A percentile compares a stretch with the other conserved stretches of the same genome.
phyloP scores from a whole-genome alignment of 2,329 filamentous ascomycete species.

The Leptographium lundbergii region DNA sequence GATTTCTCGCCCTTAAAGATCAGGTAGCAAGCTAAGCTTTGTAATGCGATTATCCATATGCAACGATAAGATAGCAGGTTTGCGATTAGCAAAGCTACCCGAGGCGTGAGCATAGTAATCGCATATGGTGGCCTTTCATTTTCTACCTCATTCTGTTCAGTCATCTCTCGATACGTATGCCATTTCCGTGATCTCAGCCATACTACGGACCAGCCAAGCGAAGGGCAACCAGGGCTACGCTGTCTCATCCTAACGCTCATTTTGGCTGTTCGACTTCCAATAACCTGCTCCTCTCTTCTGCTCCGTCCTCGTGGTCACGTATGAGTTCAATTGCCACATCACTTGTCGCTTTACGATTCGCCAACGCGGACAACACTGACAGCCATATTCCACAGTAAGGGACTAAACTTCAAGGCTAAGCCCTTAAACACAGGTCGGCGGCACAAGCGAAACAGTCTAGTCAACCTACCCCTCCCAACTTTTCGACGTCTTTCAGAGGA shows the following conservation, averaged over 20 bases:
- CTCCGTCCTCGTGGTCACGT: not conserved
- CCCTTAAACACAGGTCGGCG: not conserved
- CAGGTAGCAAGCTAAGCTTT: not conserved
- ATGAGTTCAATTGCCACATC: not conserved
- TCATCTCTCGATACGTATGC: not conserved
- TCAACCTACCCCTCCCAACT: not conserved
- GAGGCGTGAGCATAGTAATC: not conserved
- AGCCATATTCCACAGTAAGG: not conserved
- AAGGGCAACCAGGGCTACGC: not conserved
- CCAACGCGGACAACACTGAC: not conserved
- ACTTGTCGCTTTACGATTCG: conserved; percentile 1
- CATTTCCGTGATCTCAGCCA: not conserved
- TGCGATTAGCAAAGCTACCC: not conserved
- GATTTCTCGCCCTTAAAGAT: not conserved
- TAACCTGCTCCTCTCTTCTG: not conserved
- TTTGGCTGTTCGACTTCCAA: not conserved
- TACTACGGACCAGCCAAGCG: not conserved
- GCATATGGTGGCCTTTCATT: not conserved
- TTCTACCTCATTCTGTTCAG: not conserved
- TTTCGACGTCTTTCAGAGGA: not conserved
- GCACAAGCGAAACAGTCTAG: not conserved
- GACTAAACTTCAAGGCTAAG: not conserved
- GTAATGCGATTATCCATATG: not conserved
- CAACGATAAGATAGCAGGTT: not conserved
- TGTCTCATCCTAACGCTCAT: not conserved